These are phyloP conservation scores for Cucurbita ficifolia DNA, from an alignment of 306 rosid genomes.

Conservation along the genomic window DNA sequence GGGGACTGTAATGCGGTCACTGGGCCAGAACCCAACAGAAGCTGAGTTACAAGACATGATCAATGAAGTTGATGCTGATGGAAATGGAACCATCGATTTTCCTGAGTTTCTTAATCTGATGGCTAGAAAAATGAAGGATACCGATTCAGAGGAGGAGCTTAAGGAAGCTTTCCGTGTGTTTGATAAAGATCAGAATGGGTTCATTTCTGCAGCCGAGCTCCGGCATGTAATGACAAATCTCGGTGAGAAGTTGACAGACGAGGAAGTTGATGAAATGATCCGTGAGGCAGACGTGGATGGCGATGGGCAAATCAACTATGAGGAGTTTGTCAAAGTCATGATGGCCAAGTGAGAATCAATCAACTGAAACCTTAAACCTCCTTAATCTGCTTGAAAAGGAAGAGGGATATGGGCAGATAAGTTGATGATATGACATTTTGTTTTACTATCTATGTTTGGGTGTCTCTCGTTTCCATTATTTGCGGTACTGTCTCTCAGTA, in stretches of 20 bases:
- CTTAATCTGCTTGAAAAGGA: slow-evolving; percentile 6
- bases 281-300: slow-evolving; percentile 12
- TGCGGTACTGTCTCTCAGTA: slow-evolving; percentile 7
- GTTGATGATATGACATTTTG: slow-evolving; percentile 5
- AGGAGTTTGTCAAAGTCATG: slow-evolving; percentile 14
- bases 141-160: slow-evolving; percentile 13
- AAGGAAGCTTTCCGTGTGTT: slow-evolving; percentile 14
- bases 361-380: slow-evolving; percentile 1
- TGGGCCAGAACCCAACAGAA: slow-evolving; percentile 12
- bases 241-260: slow-evolving; percentile 11
- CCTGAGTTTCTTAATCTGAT: slow-evolving; percentile 11
- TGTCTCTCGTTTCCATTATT: slow-evolving; percentile 6
- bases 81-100: slow-evolving; percentile 9
- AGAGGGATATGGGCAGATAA: slow-evolving; percentile 6
- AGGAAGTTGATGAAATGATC: slow-evolving; percentile 10
- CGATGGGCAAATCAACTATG: slow-evolving; percentile 12
- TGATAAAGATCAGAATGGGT: slow-evolving; percentile 11
- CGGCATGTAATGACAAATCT: slow-evolving; percentile 10
- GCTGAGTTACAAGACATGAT: slow-evolving; percentile 13
- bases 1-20: slow-evolving; percentile 9
- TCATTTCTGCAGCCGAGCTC: slow-evolving; percentile 12
- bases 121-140: slow-evolving; percentile 11
- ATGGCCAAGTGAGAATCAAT: slow-evolving; percentile 13
- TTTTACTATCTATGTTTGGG: not conserved
- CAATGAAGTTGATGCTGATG: slow-evolving; percentile 11